Conservation (phyloP, 1,284 basidiomycete species). For the Ganoderma boninense region DNA sequence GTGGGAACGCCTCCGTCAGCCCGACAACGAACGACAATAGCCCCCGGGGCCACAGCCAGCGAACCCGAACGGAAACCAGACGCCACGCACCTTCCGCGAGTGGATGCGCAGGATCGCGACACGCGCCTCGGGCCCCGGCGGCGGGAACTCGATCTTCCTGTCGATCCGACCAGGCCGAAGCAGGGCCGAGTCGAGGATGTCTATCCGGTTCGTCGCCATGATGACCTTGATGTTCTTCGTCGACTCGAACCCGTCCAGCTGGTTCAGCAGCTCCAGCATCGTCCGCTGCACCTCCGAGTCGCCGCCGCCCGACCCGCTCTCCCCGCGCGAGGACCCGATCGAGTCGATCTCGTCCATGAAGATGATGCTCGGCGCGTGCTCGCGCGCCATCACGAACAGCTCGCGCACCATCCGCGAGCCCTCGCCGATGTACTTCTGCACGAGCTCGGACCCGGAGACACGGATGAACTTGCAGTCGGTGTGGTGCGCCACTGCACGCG, state of each 20-base stretch:
- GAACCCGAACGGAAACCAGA: too few species aligned
- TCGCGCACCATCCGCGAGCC: slow-evolving; percentile 97
- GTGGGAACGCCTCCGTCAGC: slow-evolving; percentile 14
- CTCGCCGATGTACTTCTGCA: slow-evolving; percentile 99
- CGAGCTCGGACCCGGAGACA: slow-evolving; percentile 94
- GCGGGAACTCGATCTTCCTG: slow-evolving; percentile 99
- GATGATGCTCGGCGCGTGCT: slow-evolving; percentile 99
- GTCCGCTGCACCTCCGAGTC: slow-evolving; percentile 98
- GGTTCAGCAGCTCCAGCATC: slow-evolving; percentile 97
- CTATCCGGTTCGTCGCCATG: slow-evolving; percentile 99
- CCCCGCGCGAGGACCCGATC: slow-evolving; percentile 94
- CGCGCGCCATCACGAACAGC: slow-evolving; percentile 98
- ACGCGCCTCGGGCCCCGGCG: slow-evolving; percentile 96
- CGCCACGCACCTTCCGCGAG: slow-evolving; percentile 82
- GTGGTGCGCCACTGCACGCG: slow-evolving; percentile 96
- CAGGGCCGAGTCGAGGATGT: slow-evolving; percentile 96
- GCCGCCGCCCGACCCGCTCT: slow-evolving; percentile 88
- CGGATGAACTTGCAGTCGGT: slow-evolving; percentile 99
- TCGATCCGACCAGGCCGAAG: slow-evolving; percentile 97
- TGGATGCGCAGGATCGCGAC: slow-evolving; percentile 98
- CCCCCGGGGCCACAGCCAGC: neutral
- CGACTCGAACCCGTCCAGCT: slow-evolving; percentile 97
- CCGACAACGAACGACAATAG: neutral
- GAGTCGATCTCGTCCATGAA: slow-evolving; percentile 99
- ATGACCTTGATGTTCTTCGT: slow-evolving; percentile 99